phyloP scores from a whole-genome alignment of 1,284 basidiomycete genomes.

The Apiotrichum sp. region DNA sequence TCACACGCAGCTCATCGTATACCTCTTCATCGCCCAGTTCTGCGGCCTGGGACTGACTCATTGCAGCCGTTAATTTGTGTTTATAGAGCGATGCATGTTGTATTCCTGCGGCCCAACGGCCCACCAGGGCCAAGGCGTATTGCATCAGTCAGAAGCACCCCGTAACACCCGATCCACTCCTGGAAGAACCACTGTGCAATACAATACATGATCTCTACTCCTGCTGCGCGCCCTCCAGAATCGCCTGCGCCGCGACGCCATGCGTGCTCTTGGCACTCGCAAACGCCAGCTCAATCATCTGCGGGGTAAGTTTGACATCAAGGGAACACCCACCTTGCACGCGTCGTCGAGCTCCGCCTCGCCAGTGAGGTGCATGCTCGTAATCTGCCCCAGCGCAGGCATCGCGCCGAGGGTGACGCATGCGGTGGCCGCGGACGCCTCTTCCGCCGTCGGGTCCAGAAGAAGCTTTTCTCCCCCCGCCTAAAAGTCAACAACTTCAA shows the following conservation, averaged over 20 bases:
- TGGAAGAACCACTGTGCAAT: no score
- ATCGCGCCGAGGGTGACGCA: constrained; percentile 70
- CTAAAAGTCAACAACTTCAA: constrained; percentile 1
- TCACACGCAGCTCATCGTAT: constrained; percentile 59
- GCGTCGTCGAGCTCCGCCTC: constrained; percentile 40
- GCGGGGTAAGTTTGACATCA: background rate
- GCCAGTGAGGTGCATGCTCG: constrained; percentile 74
- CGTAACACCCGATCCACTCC: no score
- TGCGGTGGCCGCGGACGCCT: constrained; percentile 54
- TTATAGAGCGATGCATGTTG: constrained; percentile 7
- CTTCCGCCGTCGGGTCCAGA: constrained; percentile 64
- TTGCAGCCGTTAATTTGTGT: constrained; percentile 11
- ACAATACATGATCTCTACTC: background rate
- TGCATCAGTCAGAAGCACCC: no score
- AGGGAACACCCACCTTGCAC: constrained; percentile 24
- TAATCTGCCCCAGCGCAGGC: constrained; percentile 82
- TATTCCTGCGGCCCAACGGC: background rate
- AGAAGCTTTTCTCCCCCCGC: constrained; percentile 49
- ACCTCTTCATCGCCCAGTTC: constrained; percentile 74
- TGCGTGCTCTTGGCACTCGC: constrained; percentile 27
- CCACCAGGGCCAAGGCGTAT: no score
- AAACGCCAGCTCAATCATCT: constrained; percentile 37
- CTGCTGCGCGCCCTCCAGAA: constrained; percentile 20
- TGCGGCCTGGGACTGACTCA: constrained; percentile 59
- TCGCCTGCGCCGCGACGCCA: constrained; percentile 24